Percentiles rank a stretch among this genome's conserved stretches.
Evolutionary conservation across 768 basidiomycete species (phyloP).

Genomic region (Dentipellis sp.): DNA sequence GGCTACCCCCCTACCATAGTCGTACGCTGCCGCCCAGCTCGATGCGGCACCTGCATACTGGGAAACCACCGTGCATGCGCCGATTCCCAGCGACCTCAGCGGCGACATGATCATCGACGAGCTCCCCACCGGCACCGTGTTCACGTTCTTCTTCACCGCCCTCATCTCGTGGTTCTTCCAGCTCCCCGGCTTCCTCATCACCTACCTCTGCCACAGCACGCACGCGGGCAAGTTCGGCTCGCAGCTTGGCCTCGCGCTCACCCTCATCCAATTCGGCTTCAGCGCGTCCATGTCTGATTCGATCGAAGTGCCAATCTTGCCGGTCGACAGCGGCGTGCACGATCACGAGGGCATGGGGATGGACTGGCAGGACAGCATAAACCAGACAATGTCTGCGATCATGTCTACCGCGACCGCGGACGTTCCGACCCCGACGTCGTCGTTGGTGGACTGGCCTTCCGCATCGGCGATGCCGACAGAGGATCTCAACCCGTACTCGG

Average conservation of each 20-base stretch:
- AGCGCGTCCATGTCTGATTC: slow-evolving; percentile 38
- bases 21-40: slow-evolving; percentile 79
- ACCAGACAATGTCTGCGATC: slow-evolving; percentile 7
- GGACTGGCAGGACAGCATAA: slow-evolving; percentile 7
- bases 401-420: neutral
- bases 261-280: slow-evolving; percentile 88
- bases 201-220: slow-evolving; percentile 84
- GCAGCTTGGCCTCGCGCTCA: slow-evolving; percentile 91
- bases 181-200: slow-evolving; percentile 88
- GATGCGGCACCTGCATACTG: slow-evolving; percentile 94
- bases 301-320: neutral
- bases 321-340: neutral
- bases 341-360: neutral
- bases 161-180: slow-evolving; percentile 95
- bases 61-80: slow-evolving; percentile 92
- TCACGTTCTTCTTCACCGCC: slow-evolving; percentile 67
- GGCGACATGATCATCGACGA: slow-evolving; percentile 84
- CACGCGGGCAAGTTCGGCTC: slow-evolving; percentile 93
- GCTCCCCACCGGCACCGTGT: slow-evolving; percentile 72
- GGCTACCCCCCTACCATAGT: slow-evolving; percentile 29
- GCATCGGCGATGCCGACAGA: neutral
- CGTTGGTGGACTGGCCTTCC: neutral
- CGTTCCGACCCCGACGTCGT: neutral
- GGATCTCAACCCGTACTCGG: neutral
- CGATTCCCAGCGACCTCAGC: slow-evolving; percentile 37